These are phyloP conservation scores for Lecanicillium sp. DNA, from an alignment of 2,329 filamentous ascomycete species.

Conservation along the genomic window DNA sequence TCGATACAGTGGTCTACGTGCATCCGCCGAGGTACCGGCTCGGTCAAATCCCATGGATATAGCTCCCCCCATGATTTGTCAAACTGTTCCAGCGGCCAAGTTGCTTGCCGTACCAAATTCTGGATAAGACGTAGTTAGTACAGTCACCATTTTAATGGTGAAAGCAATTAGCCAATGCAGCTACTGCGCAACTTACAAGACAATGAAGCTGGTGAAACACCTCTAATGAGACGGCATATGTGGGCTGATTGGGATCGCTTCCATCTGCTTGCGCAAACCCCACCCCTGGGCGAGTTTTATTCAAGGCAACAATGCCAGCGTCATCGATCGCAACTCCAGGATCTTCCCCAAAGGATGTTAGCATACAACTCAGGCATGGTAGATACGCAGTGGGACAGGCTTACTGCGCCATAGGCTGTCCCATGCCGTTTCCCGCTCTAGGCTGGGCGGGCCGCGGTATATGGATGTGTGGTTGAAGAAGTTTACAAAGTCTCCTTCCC, in stretches of 20 bases:
- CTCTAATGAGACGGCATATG: slow-evolving; percentile 10
- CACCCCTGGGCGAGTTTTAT: slow-evolving; percentile 6
- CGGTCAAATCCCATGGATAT: slow-evolving; percentile 7
- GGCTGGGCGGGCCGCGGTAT: slow-evolving; percentile 9
- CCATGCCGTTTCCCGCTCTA: slow-evolving; percentile 10
- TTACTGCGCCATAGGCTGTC: slow-evolving; percentile 9
- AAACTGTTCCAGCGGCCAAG: slow-evolving; percentile 7
- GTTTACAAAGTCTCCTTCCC: slow-evolving; percentile 7
- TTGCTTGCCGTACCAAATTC: slow-evolving; percentile 10
- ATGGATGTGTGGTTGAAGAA: slow-evolving; percentile 10
- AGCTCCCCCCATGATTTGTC: slow-evolving; percentile 10
- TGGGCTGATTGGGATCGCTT: slow-evolving; percentile 5
- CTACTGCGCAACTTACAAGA: slow-evolving; percentile 7
- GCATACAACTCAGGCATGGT: neutral
- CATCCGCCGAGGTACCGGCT: slow-evolving; percentile 10
- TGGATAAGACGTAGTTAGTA: neutral
- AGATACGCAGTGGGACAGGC: too few relatives aligned
- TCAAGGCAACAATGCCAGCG: slow-evolving; percentile 5
- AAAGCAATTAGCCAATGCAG: too few relatives aligned
- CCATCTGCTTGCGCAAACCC: slow-evolving; percentile 2
- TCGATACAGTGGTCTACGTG: slow-evolving; percentile 13
- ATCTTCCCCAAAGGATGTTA: slow-evolving; percentile 1
- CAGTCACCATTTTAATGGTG: too few relatives aligned
- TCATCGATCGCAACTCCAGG: slow-evolving; percentile 1
- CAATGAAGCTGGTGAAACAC: slow-evolving; percentile 13